Base-by-base conservation (phyloP, 2,329 filamentous ascomycete genomes). In the Fusarium nematophilum region DNA sequence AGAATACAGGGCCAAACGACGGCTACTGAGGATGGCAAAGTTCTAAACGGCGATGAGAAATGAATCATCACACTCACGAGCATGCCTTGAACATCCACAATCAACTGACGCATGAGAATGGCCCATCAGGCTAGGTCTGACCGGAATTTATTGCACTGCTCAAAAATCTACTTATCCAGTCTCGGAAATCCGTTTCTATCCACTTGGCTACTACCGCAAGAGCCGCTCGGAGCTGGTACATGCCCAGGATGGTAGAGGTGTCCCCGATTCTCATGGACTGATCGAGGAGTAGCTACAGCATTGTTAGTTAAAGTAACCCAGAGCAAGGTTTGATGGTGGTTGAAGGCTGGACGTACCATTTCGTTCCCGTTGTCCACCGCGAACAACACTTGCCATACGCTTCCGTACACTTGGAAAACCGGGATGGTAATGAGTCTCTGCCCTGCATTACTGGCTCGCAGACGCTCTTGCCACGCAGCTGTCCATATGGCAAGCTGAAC, bases 201-300 rank as follows among this genome's bases (percentile, higher is more conserved):
- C 49, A 52, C 9, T 27, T 37, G 2, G 13, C 49, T 14, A 52
- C 27, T 9, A 34, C 49, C 7, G 23, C 9, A 4, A 52, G 13
- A 18, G 40, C 49, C 2, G 49, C 40, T 13, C 21, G 31, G 11
- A 52, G 38, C 27, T 52, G 40, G n/a, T 52, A 52, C n/a, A 52
- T 26, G 18, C 49, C 49, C 13, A 38, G 4, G 14, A 52, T 23
- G 8, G 39, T 52, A 3, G 39, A 25, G 5, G 40, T 52, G 25
- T 52, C 49, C 7, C 49, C 40, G n/a, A 52, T 39, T 8, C 40
- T 17, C 18, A 52, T 31, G 9, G 33, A 37, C 33, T 43, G 23
- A 10, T 52, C 49, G 10, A 52, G 26, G 15, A 52, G n/a, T 4
- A 36, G 11, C 49, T 52, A 31, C n/a, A 31, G 7, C 15, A 13